Base-by-base conservation (phyloP, 805 yeast genomes). In the Ogataea pini region DNA sequence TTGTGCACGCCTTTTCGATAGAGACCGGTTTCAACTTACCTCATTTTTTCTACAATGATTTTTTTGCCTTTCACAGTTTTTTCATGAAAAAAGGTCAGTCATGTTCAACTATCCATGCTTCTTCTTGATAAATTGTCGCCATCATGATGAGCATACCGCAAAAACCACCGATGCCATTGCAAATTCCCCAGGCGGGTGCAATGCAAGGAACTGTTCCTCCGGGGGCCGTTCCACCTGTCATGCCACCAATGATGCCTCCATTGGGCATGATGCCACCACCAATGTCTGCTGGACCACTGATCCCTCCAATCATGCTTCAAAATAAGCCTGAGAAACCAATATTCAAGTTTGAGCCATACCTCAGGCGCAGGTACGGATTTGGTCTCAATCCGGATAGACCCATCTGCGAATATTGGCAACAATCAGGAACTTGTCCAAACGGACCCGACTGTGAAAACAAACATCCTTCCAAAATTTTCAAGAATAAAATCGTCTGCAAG, bases 371-470 rank as follows among this genome's bases (percentile, higher is more conserved):
- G 63, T 89, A 77, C 67, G 80, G 86, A 52, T 82, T 90, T 56
- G 90, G 94, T 0, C 72, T 89, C 27, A 90, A 89, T 63, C 96
- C 96, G 2, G 92, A 86, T 60, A 74, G 97, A 50, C 97, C 97
- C 4, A 78, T 86, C 1, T 92, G 98, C 64, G 86, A 86, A 55
- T 84, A 73, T 59, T 85, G 73, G 71, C 73, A 75, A 54, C 84
- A 81, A 42, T 80, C 86, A 33, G 62, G 65, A 5, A 55, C 51
- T 2, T 92, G 98, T 68, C 97, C 97, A 2, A 75, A 84, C 50
- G 97, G 97, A 7, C 72, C 77, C n/a, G 76, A 76, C 42, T 92
- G 98, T 64, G 91, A 91, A 17, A 83, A 88, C 69, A 87, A 90
- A 62, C 98, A 92, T 69, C 28, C 78, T 81, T 44, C 82, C 79